Conservation (phyloP, 495 filamentous ascomycete genomes). For the Lasiosphaeria miniovina region DNA sequence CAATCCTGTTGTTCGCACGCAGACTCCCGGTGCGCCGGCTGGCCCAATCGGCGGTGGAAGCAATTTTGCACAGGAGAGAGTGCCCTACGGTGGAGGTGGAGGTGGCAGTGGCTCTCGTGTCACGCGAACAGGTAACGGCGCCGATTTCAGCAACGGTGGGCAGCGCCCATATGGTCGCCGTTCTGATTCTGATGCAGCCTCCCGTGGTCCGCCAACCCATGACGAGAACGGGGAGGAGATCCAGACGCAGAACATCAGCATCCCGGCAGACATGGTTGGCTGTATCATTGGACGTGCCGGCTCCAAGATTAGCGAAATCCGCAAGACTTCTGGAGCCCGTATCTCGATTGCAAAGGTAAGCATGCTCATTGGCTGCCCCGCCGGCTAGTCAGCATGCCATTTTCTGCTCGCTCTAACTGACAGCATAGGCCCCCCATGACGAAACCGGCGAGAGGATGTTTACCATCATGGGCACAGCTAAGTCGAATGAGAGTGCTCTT, state of each 20-base stretch:
- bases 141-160: slow-evolving; percentile 88
- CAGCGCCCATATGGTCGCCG: slow-evolving; percentile 65
- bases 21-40: slow-evolving; percentile 53
- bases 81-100: slow-evolving; percentile 44
- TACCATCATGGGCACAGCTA: slow-evolving; percentile 92
- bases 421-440: slow-evolving; percentile 72
- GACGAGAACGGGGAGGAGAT: slow-evolving; percentile 96
- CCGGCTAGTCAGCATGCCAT: background rate
- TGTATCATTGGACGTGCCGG: slow-evolving; percentile 96
- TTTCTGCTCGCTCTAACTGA: slow-evolving; percentile 3
- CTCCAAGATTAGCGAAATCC: slow-evolving; percentile 96
- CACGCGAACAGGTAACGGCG: slow-evolving; percentile 94
- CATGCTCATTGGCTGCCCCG: background rate
- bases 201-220: slow-evolving; percentile 71
- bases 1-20: slow-evolving; percentile 88
- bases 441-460: slow-evolving; percentile 99
- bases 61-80: slow-evolving; percentile 36
- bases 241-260: slow-evolving; percentile 98
- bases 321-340: slow-evolving; percentile 89
- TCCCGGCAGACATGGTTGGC: slow-evolving; percentile 98
- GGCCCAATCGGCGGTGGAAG: slow-evolving; percentile 22
- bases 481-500: slow-evolving; percentile 89
- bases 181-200: slow-evolving; percentile 73
- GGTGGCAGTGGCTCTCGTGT: slow-evolving; percentile 56
- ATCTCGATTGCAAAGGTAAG: slow-evolving; percentile 92